Evolutionary conservation across 148 eudicot genomes (phyloP).

Genomic region (Mesembryanthemum crystallinum): DNA sequence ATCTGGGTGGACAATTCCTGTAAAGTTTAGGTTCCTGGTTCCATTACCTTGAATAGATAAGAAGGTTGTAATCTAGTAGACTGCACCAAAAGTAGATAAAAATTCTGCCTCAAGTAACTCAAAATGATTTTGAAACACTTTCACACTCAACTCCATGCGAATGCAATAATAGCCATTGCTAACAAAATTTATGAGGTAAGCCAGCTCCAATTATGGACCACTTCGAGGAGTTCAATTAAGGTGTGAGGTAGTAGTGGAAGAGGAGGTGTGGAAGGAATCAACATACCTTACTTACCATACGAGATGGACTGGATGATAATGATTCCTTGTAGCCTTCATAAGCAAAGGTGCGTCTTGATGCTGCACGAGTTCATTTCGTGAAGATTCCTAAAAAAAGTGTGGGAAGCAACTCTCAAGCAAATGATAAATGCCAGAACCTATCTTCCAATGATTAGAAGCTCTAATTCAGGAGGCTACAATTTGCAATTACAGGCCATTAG

Average conservation of each 20-base stretch:
- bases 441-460: slow-evolving; percentile 19
- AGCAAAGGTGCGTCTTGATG: slow-evolving; percentile 16
- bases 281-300: slow-evolving; percentile 14
- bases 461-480: not conserved
- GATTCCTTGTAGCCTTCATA: slow-evolving; percentile 22
- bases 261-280: slow-evolving; percentile 12
- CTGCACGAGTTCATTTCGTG: slow-evolving; percentile 8
- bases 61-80: slow-evolving; percentile 17
- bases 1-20: slow-evolving; percentile 24
- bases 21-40: slow-evolving; percentile 31
- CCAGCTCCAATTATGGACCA: not conserved
- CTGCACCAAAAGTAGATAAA: not conserved
- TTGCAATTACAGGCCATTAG: not conserved
- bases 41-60: not conserved
- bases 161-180: not conserved
- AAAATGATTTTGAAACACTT: not conserved
- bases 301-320: slow-evolving; percentile 22
- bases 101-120: not conserved
- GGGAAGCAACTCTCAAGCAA: slow-evolving; percentile 23
- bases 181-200: not conserved
- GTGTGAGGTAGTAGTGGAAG: not conserved
- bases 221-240: not conserved
- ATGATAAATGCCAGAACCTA: slow-evolving; percentile 10
- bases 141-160: not conserved
- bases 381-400: slow-evolving; percentile 25